Percentiles rank a stretch among this genome's conserved stretches.
These are phyloP conservation scores for Antitrichia curtipendula DNA, from an alignment of 225 moss, liverwort and hornwort genomes.

Conservation along the genomic window DNA sequence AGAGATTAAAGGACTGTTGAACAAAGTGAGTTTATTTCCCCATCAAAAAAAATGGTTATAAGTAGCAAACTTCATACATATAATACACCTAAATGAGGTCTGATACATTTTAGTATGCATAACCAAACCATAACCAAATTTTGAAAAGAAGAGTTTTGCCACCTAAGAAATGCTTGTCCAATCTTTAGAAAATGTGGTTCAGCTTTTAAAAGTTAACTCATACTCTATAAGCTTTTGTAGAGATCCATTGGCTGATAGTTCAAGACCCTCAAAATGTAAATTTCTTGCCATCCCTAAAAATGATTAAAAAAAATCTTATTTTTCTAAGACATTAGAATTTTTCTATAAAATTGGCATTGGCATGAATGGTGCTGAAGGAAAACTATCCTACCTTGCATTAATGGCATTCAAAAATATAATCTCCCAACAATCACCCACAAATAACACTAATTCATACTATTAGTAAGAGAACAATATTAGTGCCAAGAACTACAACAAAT, in stretches of 20 bases:
- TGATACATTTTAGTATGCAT: neutral
- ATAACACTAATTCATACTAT: neutral
- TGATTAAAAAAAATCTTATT: neutral
- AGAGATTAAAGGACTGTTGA: neutral
- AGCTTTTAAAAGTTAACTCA: too few species aligned
- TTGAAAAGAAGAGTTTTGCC: neutral
- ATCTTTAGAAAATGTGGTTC: neutral
- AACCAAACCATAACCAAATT: neutral
- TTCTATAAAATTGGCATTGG: neutral
- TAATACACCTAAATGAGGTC: neutral
- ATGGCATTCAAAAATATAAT: neutral
- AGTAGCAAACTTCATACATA: neutral
- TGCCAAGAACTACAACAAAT: fast-evolving
- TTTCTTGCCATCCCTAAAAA: neutral
- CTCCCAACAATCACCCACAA: neutral
- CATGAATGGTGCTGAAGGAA: neutral
- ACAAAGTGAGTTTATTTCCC: neutral
- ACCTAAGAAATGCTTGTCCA: neutral
- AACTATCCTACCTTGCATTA: fast-evolving
- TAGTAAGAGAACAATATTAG: neutral
- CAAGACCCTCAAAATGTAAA: neutral
- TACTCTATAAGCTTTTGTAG: too few species aligned
- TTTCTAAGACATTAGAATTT: neutral
- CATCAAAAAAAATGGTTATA: too few species aligned
- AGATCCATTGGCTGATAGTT: neutral